Percentiles rank a stretch among this genome's conserved stretches.
Conservation (phyloP, 106 monocot species). For the Dactylorhiza incarnata region DNA sequence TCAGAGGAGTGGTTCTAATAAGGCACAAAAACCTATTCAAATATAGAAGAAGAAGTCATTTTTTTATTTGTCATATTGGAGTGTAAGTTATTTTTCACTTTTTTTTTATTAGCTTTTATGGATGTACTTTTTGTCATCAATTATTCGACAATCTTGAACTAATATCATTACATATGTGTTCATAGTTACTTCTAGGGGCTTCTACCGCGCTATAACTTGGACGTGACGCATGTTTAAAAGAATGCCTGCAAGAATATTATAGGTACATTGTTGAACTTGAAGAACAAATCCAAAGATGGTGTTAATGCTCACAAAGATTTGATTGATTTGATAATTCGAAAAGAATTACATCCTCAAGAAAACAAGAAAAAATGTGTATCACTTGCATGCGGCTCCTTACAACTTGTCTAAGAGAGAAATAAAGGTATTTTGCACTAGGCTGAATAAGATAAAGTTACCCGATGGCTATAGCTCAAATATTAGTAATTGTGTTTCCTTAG, state of each 20-base stretch:
- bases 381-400: background rate
- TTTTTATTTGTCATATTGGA: background rate
- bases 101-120: background rate
- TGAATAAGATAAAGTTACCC: background rate
- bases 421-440: background rate
- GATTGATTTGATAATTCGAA: background rate
- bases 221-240: background rate
- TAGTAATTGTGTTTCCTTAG: background rate
- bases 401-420: background rate
- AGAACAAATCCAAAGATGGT: background rate
- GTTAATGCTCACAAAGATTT: background rate
- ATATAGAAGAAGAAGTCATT: conserved; percentile 4
- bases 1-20: too few relatives aligned
- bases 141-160: background rate
- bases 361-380: background rate
- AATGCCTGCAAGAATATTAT: too few relatives aligned
- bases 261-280: background rate
- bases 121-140: background rate
- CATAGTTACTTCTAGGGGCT: background rate
- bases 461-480: background rate
- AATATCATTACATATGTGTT: background rate
- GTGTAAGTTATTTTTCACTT: background rate
- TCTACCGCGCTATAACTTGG: background rate
- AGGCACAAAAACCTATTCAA: background rate
- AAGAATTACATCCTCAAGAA: background rate